A percentile compares a stretch with the other conserved stretches of the same genome.
Conservation (phyloP, 106 monocot genomes). For the Posidonia australis region DNA sequence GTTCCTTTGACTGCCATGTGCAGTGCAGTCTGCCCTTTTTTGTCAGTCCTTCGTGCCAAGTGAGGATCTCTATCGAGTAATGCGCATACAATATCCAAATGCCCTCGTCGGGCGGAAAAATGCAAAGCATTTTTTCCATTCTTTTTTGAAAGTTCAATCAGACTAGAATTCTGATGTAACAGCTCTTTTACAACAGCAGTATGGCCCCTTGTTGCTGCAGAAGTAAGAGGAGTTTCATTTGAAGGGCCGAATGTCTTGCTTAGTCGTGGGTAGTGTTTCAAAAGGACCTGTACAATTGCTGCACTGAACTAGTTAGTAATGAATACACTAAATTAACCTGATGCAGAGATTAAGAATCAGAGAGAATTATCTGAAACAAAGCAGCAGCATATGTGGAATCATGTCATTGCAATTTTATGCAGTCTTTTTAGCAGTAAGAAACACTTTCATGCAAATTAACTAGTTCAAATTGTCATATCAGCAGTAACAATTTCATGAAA, state of each 20-base stretch:
- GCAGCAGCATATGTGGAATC: background rate
- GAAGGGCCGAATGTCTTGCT: constrained; percentile 55
- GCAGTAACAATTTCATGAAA: too few relatives aligned
- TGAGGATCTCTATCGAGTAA: constrained; percentile 53
- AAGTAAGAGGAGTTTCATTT: constrained; percentile 68
- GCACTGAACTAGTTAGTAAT: too few relatives aligned
- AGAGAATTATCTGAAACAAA: too few relatives aligned
- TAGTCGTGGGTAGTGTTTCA: constrained; percentile 38
- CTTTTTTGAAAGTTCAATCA: constrained; percentile 52
- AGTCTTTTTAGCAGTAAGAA: background rate
- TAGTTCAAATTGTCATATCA: background rate
- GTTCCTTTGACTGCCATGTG: constrained; percentile 87
- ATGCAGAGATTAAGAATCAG: too few relatives aligned
- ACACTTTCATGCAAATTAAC: background rate
- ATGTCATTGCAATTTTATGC: background rate
- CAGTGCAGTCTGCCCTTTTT: constrained; percentile 76
- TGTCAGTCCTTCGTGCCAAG: constrained; percentile 52
- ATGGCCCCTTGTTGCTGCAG: constrained; percentile 67
- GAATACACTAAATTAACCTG: too few relatives aligned
- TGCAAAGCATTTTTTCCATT: constrained; percentile 82
- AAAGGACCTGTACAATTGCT: constrained; percentile 57
- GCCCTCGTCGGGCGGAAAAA: constrained; percentile 80
- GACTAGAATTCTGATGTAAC: constrained; percentile 49
- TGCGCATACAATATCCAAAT: constrained; percentile 48
- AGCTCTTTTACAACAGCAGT: constrained; percentile 57